These are phyloP conservation scores for Boletus fagicola DNA, from an alignment of 768 basidiomycete species.

Conservation along the genomic window DNA sequence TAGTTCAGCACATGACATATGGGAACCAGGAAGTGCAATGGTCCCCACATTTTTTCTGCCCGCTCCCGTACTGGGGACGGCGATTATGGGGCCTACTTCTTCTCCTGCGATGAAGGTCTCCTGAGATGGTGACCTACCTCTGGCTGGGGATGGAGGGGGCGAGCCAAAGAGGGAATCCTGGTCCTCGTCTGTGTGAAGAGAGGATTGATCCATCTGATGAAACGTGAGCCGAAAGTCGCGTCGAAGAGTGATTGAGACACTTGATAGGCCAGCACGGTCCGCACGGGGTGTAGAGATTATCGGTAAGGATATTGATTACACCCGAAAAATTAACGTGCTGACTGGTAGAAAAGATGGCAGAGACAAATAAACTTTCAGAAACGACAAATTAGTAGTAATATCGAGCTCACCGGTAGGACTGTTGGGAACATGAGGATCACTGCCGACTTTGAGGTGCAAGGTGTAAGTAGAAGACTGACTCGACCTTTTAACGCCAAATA, in stretches of 20 bases:
- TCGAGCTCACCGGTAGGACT: conserved; percentile 4
- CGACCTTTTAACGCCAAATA: conserved; percentile 6
- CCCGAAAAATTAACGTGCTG: background rate
- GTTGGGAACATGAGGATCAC: background rate
- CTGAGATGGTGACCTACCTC: conserved; percentile 78
- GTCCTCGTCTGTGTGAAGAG: conserved; percentile 34
- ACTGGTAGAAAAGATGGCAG: background rate
- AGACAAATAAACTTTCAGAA: background rate
- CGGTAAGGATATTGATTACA: background rate
- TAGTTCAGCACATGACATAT: conserved; percentile 78
- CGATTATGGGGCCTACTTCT: conserved; percentile 11
- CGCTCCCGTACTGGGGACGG: conserved; percentile 28
- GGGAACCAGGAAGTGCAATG: conserved; percentile 98
- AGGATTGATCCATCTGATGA: conserved; percentile 21
- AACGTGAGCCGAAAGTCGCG: conserved; percentile 15
- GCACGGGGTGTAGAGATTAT: conserved; percentile 4
- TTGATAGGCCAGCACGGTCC: conserved; percentile 3
- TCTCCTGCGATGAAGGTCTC: conserved; percentile 22
- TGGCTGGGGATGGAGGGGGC: conserved; percentile 67
- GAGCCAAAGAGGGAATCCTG: conserved; percentile 78
- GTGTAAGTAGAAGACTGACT: background rate
- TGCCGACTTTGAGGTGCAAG: background rate
- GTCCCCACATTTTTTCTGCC: conserved; percentile 75
- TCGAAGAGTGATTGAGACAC: conserved; percentile 17
- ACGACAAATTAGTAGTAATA: background rate